phyloP scores from a whole-genome alignment of 2,329 filamentous ascomycete genomes.

The Colletotrichum caudatum region DNA sequence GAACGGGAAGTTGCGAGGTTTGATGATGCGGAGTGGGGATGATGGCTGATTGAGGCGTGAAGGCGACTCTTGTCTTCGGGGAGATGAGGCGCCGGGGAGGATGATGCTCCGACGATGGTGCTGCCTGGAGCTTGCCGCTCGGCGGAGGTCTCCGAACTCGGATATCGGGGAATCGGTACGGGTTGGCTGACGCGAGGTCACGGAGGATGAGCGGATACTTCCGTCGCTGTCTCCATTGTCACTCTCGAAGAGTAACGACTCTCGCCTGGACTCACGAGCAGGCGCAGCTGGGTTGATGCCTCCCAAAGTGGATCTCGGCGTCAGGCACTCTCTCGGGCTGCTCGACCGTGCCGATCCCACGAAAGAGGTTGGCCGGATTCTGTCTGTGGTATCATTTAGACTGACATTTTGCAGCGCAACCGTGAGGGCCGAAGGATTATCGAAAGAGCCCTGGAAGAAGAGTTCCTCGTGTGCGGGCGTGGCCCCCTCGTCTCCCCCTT shows the following conservation, averaged over 20 bases:
- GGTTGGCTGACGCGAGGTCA: conserved; percentile 73
- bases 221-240: conserved; percentile 89
- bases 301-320: conserved; percentile 84
- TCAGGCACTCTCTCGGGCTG: conserved; percentile 91
- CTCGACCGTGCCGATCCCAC: conserved; percentile 84
- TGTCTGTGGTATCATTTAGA: conserved; percentile 55
- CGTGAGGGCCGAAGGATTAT: conserved; percentile 68
- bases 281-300: conserved; percentile 68
- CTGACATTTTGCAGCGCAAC: conserved; percentile 63
- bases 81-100: conserved; percentile 81
- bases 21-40: conserved; percentile 87
- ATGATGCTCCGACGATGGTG: conserved; percentile 90
- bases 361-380: conserved; percentile 67
- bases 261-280: conserved; percentile 75
- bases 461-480: conserved; percentile 64
- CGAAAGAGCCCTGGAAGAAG: conserved; percentile 69
- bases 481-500: conserved; percentile 54
- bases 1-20: conserved; percentile 75
- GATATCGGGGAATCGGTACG: conserved; percentile 92
- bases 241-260: conserved; percentile 84
- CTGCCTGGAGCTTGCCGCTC: conserved; percentile 82
- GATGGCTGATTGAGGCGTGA: conserved; percentile 80
- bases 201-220: conserved; percentile 84
- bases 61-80: conserved; percentile 89
- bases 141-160: conserved; percentile 81